Percentiles rank a stretch among this genome's conserved stretches.
phyloP scores from a whole-genome alignment of 495 filamentous ascomycete genomes.

The Aspergillus bridgeri region DNA sequence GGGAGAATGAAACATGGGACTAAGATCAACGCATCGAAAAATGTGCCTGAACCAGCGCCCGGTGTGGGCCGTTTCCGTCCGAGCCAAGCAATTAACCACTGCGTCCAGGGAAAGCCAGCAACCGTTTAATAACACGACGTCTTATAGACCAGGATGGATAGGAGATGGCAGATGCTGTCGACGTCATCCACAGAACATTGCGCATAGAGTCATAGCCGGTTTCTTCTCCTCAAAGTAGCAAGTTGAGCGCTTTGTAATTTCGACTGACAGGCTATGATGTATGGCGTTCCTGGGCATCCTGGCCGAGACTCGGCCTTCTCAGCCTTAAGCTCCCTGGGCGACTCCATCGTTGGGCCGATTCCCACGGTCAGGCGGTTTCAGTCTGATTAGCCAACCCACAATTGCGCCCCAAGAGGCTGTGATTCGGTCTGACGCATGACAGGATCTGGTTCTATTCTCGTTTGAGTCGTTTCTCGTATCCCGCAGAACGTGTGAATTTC shows the following conservation, averaged over 20 bases:
- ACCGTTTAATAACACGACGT: not conserved
- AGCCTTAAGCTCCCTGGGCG: not conserved
- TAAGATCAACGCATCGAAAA: not conserved
- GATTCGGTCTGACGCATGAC: not conserved
- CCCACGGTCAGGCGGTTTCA: not conserved
- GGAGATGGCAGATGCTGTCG: not conserved
- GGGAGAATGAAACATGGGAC: not conserved
- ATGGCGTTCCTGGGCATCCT: not conserved
- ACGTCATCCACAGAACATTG: not conserved
- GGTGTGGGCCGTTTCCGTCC: not conserved
- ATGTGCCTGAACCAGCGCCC: not conserved
- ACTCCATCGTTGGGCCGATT: not conserved
- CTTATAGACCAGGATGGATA: not conserved
- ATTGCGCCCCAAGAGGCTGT: not conserved
- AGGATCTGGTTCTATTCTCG: not conserved
- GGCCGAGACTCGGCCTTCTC: not conserved
- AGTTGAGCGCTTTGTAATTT: not conserved
- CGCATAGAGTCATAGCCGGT: not conserved
- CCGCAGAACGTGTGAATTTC: not conserved
- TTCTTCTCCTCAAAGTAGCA: not conserved
- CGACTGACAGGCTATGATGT: not conserved
- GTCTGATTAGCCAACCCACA: not conserved
- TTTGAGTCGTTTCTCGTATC: not conserved
- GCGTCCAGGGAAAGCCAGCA: not conserved
- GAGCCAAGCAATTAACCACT: not conserved